These are phyloP conservation scores for Kodamaea jinghongensis DNA, from an alignment of 805 yeast genomes.

Conservation along the genomic window DNA sequence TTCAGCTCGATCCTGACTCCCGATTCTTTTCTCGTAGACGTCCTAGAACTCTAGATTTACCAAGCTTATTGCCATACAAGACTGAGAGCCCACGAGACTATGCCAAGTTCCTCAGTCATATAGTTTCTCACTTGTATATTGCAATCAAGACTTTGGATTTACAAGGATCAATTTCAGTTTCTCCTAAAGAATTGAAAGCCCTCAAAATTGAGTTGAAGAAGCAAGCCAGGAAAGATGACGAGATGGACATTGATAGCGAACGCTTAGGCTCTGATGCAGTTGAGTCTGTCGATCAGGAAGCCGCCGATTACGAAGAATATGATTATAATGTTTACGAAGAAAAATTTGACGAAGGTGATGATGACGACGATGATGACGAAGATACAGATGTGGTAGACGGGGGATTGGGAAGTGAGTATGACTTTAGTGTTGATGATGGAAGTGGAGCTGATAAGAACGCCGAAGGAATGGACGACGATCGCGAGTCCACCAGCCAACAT, in stretches of 20 bases:
- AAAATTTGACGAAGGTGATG: constrained; percentile 7
- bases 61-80: constrained; percentile 64
- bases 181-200: constrained; percentile 63
- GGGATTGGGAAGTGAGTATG: background rate
- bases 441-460: constrained; percentile 33
- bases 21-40: constrained; percentile 37
- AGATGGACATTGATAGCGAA: background rate
- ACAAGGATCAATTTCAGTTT: constrained; percentile 64
- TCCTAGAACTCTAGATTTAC: constrained; percentile 42
- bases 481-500: constrained; percentile 47
- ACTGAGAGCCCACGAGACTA: constrained; percentile 68
- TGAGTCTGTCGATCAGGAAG: background rate
- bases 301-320: constrained; percentile 2
- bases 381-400: constrained; percentile 5
- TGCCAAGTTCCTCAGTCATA: constrained; percentile 71
- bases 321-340: background rate
- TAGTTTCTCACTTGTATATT: constrained; percentile 75
- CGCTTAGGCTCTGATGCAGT: background rate
- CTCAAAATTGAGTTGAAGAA: constrained; percentile 27
- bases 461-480: constrained; percentile 30
- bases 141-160: constrained; percentile 74
- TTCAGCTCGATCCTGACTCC: constrained; percentile 34
- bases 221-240: background rate
- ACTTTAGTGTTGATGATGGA: constrained; percentile 8
- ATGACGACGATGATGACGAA: constrained; percentile 22